phyloP scores from a whole-genome alignment of 108 stramenopile species.

The Nannochloropsis granulata region DNA sequence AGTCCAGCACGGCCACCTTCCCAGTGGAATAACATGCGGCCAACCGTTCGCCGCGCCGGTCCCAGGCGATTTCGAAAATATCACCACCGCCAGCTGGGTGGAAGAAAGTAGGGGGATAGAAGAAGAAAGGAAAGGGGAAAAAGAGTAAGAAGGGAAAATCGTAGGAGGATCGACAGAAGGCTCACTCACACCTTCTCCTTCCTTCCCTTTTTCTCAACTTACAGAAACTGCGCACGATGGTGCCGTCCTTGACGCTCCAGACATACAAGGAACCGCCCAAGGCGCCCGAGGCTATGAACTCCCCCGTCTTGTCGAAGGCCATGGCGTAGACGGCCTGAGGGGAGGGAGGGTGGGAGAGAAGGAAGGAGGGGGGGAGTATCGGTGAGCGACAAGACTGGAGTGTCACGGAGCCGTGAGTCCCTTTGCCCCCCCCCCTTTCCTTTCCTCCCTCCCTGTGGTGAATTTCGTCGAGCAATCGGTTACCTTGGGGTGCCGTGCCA shows the following conservation, averaged over 20 bases:
- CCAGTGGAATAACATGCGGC: conserved; percentile 25
- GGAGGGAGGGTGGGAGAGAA: not conserved
- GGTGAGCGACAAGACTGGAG: not conserved
- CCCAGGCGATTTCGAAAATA: conserved; percentile 29
- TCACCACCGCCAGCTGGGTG: conserved; percentile 12
- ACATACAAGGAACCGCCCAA: conserved; percentile 22
- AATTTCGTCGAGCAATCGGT: not conserved
- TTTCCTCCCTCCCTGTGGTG: not conserved
- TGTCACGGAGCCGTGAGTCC: not conserved
- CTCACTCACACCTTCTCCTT: not conserved
- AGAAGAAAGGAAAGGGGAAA: not conserved
- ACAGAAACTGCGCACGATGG: conserved; percentile 42
- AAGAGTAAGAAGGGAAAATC: not conserved
- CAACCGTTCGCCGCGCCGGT: conserved; percentile 19
- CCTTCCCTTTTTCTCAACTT: not conserved
- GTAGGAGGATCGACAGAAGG: not conserved
- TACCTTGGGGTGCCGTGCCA: conserved; percentile 7
- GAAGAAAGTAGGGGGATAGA: not conserved
- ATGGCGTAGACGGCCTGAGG: not conserved
- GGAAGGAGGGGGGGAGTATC: not conserved
- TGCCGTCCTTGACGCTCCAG: conserved; percentile 51
- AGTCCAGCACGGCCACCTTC: conserved; percentile 17
- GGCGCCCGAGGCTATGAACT: conserved; percentile 18
- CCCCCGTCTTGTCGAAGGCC: not conserved
- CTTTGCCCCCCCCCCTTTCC: not conserved